These are phyloP conservation scores for Sporothrix brasiliensis DNA, from an alignment of 2,329 filamentous ascomycete genomes.

Conservation along the genomic window DNA sequence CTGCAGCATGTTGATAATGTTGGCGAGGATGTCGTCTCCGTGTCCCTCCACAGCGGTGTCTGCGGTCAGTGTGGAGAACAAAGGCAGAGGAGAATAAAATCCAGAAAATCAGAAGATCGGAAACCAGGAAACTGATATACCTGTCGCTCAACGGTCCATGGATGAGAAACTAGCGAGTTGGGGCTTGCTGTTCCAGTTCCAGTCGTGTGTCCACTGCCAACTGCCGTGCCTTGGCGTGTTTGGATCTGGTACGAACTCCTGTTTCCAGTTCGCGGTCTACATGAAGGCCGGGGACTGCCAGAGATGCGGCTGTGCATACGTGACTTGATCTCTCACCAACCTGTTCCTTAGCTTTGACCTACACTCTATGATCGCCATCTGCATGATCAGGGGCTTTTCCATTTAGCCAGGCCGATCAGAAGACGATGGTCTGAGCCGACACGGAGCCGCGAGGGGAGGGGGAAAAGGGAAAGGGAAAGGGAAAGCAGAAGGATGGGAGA, in stretches of 20 bases:
- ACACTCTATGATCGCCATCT: neutral
- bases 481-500: neutral
- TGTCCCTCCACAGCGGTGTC: neutral
- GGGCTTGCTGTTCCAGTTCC: neutral
- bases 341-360: neutral
- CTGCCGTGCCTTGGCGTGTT: conserved; percentile 17
- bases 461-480: neutral
- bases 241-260: conserved; percentile 10
- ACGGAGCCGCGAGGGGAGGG: neutral
- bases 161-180: neutral
- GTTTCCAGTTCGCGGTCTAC: conserved; percentile 14
- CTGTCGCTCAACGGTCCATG: neutral
- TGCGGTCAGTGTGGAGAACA: conserved; percentile 8
- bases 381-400: conserved; percentile 14
- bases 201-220: neutral
- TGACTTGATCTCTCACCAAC: neutral
- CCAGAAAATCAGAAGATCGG: conserved; percentile 2
- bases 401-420: conserved; percentile 26
- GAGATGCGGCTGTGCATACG: neutral
- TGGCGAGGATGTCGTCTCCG: neutral
- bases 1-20: neutral
- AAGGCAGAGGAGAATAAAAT: neutral
- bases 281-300: neutral
- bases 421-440: conserved; percentile 24
- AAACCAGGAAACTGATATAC: conserved; percentile 6